phyloP scores from a whole-genome alignment of 2,329 filamentous ascomycete species.

The Pseudogymnoascus sp. region DNA sequence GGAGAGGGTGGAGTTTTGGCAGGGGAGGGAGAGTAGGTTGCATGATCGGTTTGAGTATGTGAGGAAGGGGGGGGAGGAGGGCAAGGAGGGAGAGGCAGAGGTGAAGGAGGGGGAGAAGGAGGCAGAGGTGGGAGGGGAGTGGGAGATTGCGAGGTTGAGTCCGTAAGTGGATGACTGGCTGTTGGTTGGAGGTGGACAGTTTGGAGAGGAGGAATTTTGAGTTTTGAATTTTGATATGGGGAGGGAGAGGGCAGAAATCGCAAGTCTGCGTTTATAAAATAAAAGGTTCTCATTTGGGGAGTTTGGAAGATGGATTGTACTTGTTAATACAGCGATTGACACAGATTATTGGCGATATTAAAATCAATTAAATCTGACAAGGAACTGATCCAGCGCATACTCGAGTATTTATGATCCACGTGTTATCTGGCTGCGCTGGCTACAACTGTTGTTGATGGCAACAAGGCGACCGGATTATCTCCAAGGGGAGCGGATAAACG shows the following conservation, averaged over 20 bases:
- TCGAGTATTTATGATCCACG: neutral
- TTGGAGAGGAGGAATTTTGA: neutral
- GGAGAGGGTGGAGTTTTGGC: slow-evolving; percentile 93
- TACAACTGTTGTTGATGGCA: neutral
- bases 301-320: neutral
- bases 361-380: neutral
- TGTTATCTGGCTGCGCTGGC: neutral
- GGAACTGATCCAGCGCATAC: neutral
- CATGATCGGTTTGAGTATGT: slow-evolving; percentile 92
- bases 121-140: slow-evolving; percentile 39
- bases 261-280: neutral
- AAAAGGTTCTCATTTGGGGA: neutral
- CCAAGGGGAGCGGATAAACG: neutral
- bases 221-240: neutral
- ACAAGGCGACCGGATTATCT: neutral
- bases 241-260: neutral
- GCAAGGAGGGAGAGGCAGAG: slow-evolving; percentile 51
- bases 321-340: neutral
- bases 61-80: slow-evolving; percentile 41
- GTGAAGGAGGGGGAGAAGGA: slow-evolving; percentile 55
- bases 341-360: neutral
- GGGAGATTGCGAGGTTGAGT: slow-evolving; percentile 67
- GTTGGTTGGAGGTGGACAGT: neutral
- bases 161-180: slow-evolving; percentile 40
- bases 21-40: slow-evolving; percentile 79